Conservation (phyloP, 2,329 filamentous ascomycete genomes). For the Rhinocladiella similis region DNA sequence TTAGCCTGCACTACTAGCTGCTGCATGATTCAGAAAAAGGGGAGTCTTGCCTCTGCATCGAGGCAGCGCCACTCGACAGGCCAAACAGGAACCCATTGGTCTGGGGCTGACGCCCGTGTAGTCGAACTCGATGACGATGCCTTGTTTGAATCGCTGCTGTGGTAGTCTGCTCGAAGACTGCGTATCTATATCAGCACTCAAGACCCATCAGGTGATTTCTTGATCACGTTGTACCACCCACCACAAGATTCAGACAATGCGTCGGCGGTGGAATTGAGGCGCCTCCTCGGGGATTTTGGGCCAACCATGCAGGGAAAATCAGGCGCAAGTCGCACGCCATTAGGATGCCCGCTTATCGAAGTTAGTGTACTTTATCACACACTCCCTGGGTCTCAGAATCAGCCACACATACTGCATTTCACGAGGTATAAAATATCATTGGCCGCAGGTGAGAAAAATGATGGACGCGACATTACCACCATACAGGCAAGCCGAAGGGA, state of each 20-base stretch:
- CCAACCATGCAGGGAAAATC: neutral
- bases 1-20: too few relatives aligned
- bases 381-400: conserved; percentile 13
- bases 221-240: conserved; percentile 3
- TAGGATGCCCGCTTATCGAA: neutral
- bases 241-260: neutral
- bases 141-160: too few relatives aligned
- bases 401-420: conserved; percentile 9
- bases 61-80: too few relatives aligned
- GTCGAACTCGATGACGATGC: too few relatives aligned
- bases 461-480: conserved; percentile 2
- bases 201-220: conserved; percentile 14
- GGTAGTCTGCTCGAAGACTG: too few relatives aligned
- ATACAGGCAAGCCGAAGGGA: conserved; percentile 12
- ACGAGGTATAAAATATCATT: conserved; percentile 5
- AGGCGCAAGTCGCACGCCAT: neutral
- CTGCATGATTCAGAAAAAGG: too few relatives aligned
- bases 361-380: neutral
- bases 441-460: conserved; percentile 3
- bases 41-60: too few relatives aligned
- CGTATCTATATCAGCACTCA: too few relatives aligned
- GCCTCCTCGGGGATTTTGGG: conserved; percentile 2
- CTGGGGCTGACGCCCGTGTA: too few relatives aligned
- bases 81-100: too few relatives aligned
- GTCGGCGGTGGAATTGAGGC: neutral